Base-by-base conservation (phyloP, 2,329 filamentous ascomycete genomes). In the Cadophora sp. region DNA sequence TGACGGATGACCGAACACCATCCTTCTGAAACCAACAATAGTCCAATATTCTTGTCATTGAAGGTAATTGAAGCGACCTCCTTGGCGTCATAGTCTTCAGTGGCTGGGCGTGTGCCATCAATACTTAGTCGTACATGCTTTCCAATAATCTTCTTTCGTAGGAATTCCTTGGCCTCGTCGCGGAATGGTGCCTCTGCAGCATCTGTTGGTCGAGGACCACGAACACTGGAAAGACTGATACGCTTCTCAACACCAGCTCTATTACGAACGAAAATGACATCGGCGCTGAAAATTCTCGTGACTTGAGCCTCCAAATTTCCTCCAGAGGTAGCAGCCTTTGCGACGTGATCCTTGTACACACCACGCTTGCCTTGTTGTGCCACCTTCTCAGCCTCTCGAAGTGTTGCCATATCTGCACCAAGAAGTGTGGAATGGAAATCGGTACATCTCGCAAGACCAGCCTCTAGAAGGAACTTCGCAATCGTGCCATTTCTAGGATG, bases 381-480 rank as follows among this genome's bases (percentile, higher is more conserved):
- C 68, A 87, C 83, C 79, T 92, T 95, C 83, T 99, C 96, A 1
- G 96, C 94, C 72, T 92, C 88, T 71, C 96, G 89, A 67, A 98
- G 88, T 67, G 87, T 80, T 51, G 91, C 90, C 96, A 99, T 99
- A 75, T 95, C 92, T 61, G 88, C 83, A 55, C 96, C 96, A 12
- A 99, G 87, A 82, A 97, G 85, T 48, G 94, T 97, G 0, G 95
- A 97, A 83, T 99, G 96, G 81, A 96, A 94, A 80, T 99, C 96
- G 72, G 94, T 94, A 83, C 95, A 98, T 76, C 93, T 88, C 50
- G 95, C 96, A 66, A 98, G 85, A 75, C 96, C 96, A 64, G 94
- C 92, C 75, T 95, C 89, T 55, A 99, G 88, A 53, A 99, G 81
- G 80, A 97, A 97, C 73, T 92, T 93, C 71, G 94, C 93, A 79